A percentile compares a stretch with the other conserved stretches of the same genome.
Conservation (phyloP, 306 rosid species). For the Cicer arietinum region DNA sequence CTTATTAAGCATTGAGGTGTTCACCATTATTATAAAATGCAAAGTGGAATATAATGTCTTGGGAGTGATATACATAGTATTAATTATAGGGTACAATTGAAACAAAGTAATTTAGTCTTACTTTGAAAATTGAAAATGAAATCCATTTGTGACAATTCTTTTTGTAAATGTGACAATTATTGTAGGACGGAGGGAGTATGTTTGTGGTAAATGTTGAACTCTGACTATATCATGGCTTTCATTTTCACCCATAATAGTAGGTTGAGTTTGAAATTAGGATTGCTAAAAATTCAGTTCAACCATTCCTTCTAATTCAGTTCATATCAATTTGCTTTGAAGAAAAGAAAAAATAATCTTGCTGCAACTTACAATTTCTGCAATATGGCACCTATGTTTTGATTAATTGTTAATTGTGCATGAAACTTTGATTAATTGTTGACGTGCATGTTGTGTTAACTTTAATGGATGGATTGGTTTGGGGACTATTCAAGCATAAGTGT, state of each 20-base stretch:
- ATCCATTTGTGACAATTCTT: too few relatives aligned
- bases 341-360: not conserved
- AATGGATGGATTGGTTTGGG: constrained; percentile 3
- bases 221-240: not conserved
- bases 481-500: not conserved
- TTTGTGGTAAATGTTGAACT: not conserved
- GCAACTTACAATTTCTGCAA: not conserved
- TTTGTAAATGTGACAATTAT: too few relatives aligned
- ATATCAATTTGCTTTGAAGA: not conserved
- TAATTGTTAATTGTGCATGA: not conserved
- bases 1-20: too few relatives aligned
- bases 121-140: too few relatives aligned
- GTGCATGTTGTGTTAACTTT: not conserved
- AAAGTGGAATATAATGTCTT: too few relatives aligned
- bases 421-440: not conserved
- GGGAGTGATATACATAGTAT: too few relatives aligned
- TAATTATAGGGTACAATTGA: too few relatives aligned
- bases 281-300: not conserved
- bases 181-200: not conserved
- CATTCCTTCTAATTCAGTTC: not conserved
- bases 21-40: too few relatives aligned
- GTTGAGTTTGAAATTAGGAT: constrained; percentile 18
- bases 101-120: too few relatives aligned
- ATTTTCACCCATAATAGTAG: not conserved
- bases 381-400: not conserved